These are phyloP conservation scores for Suillus fuscotomentosus DNA, from an alignment of 768 basidiomycete species.

Conservation along the genomic window DNA sequence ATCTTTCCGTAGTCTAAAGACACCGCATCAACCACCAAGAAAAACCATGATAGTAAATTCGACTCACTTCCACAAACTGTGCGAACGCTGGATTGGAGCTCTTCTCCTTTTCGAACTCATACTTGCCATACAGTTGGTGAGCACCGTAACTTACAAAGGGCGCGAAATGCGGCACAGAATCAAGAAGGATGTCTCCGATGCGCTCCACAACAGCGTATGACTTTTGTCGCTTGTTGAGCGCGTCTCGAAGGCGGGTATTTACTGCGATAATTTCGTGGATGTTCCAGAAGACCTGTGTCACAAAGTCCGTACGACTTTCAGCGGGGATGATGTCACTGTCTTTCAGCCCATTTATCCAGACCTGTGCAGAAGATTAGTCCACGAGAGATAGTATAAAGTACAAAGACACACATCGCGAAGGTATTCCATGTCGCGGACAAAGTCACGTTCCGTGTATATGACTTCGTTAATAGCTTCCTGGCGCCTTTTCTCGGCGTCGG, in stretches of 20 bases:
- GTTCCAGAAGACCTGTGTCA: slow-evolving; percentile 98
- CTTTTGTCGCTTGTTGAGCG: slow-evolving; percentile 93
- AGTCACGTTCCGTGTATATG: slow-evolving; percentile 91
- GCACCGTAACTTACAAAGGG: slow-evolving; percentile 96
- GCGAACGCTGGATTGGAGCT: slow-evolving; percentile 88
- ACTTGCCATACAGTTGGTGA: slow-evolving; percentile 97
- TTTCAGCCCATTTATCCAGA: slow-evolving; percentile 87
- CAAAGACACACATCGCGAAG: slow-evolving; percentile 75
- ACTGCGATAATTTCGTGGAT: slow-evolving; percentile 90
- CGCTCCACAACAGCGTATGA: slow-evolving; percentile 89
- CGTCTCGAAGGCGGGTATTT: slow-evolving; percentile 88
- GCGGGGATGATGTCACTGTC: slow-evolving; percentile 75
- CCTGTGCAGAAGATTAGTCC: slow-evolving; percentile 39
- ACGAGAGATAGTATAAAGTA: slow-evolving; percentile 1
- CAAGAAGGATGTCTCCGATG: slow-evolving; percentile 89
- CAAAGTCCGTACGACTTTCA: slow-evolving; percentile 76
- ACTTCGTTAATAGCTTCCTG: slow-evolving; percentile 99
- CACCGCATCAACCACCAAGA: background rate
- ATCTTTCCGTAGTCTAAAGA: slow-evolving; percentile 80
- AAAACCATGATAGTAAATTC: background rate
- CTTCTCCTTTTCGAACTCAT: slow-evolving; percentile 99
- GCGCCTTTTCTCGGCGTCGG: slow-evolving; percentile 89
- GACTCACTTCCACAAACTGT: slow-evolving; percentile 86
- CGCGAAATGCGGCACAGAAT: slow-evolving; percentile 80
- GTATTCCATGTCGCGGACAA: slow-evolving; percentile 97